phyloP scores from a whole-genome alignment of 1,284 basidiomycete genomes.

The Ceratobasidium sp. region DNA sequence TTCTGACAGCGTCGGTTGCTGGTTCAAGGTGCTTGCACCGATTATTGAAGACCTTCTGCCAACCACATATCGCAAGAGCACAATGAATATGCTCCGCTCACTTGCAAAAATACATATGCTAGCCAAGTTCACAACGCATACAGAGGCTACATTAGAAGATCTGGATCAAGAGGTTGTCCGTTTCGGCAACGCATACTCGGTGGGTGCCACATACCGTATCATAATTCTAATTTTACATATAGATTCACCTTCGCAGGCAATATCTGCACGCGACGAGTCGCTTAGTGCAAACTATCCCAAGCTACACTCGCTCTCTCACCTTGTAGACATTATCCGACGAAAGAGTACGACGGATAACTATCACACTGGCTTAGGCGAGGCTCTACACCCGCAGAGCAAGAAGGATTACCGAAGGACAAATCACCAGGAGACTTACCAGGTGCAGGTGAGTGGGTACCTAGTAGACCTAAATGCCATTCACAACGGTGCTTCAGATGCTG shows the following conservation, averaged over 20 bases:
- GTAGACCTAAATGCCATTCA: no score
- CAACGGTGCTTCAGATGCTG: background rate
- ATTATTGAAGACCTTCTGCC: background rate
- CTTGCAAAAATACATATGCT: background rate
- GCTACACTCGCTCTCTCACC: background rate
- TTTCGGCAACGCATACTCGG: background rate
- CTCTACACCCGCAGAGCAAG: background rate
- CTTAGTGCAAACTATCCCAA: slow-evolving; percentile 1
- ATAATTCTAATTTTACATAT: no score
- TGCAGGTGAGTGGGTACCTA: background rate
- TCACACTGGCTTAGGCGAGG: slow-evolving; percentile 1
- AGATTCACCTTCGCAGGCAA: no score
- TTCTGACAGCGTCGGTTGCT: no score
- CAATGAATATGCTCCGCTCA: background rate
- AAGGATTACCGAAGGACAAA: background rate
- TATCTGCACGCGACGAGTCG: no score
- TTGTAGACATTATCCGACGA: background rate
- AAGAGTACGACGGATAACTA: background rate
- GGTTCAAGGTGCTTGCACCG: background rate
- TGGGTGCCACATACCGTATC: background rate
- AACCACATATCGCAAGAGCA: background rate
- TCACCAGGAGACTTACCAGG: background rate
- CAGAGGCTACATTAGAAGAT: background rate
- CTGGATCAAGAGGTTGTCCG: background rate
- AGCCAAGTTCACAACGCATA: background rate